These are phyloP conservation scores for Luzula sylvatica DNA, from an alignment of 176 grass and related monocot genomes.

Conservation along the genomic window DNA sequence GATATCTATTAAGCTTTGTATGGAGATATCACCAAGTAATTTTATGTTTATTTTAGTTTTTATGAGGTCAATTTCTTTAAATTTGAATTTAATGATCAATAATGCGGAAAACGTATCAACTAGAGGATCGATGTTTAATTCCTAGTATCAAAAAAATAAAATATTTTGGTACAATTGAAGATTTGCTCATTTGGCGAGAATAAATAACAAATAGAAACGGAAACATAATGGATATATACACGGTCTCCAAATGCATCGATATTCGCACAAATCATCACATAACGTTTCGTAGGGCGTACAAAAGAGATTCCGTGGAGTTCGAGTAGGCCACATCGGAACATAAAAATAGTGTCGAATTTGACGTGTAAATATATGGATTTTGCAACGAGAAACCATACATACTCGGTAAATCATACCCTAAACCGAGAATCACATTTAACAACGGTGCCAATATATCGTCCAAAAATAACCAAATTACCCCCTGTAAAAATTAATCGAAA, in stretches of 20 bases:
- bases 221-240: constrained; percentile 4
- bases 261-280: background rate
- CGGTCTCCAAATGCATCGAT: constrained; percentile 1
- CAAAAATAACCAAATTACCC: constrained; percentile 64
- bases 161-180: background rate
- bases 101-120: background rate
- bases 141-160: constrained; percentile 6
- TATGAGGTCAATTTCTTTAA: too few species aligned
- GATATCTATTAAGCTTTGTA: background rate
- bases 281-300: constrained; percentile 11
- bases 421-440: constrained; percentile 46
- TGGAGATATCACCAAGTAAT: too few species aligned
- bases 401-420: constrained; percentile 52
- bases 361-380: constrained; percentile 46
- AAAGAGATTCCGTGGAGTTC: constrained; percentile 23
- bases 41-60: too few species aligned
- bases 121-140: background rate
- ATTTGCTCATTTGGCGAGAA: constrained; percentile 2
- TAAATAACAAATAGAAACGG: constrained; percentile 8
- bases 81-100: too few species aligned
- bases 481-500: constrained; percentile 37
- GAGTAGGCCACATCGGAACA: constrained; percentile 66
- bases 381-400: constrained; percentile 64
- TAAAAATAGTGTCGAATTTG: constrained; percentile 36
- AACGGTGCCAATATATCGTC: constrained; percentile 64